Conservation (phyloP, 2,329 filamentous ascomycete genomes). For the Cladosporium sphaerospermum region DNA sequence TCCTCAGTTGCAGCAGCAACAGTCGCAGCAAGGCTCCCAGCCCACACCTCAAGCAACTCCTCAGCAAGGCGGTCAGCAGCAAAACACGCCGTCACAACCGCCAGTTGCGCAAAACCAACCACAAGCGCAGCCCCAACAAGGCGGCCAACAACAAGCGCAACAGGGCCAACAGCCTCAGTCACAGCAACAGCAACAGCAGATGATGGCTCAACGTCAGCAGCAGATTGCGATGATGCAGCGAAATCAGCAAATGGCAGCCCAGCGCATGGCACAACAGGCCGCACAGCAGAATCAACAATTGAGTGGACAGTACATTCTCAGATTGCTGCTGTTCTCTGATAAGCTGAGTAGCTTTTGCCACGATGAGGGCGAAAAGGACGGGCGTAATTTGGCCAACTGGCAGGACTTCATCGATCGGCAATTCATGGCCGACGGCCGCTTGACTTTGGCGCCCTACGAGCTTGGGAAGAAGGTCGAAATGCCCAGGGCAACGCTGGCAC, state of each 20-base stretch:
- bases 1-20: conserved; percentile 33
- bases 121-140: conserved; percentile 29
- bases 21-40: conserved; percentile 13
- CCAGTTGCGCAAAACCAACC: conserved; percentile 12
- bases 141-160: conserved; percentile 44
- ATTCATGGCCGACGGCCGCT: conserved; percentile 70
- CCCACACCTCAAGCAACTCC: conserved; percentile 13
- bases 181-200: conserved; percentile 19
- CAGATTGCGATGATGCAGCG: conserved; percentile 25
- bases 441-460: conserved; percentile 54
- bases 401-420: conserved; percentile 70
- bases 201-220: conserved; percentile 17
- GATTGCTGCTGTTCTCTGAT: conserved; percentile 52
- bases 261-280: conserved; percentile 26
- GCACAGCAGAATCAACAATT: conserved; percentile 25
- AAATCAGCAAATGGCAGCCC: conserved; percentile 27
- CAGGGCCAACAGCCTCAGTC: conserved; percentile 28
- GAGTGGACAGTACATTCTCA: conserved; percentile 41
- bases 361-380: conserved; percentile 48
- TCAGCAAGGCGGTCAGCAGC: conserved; percentile 26
- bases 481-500: conserved; percentile 68
- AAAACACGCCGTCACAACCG: conserved; percentile 31
- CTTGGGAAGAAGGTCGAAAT: conserved; percentile 52
- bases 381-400: conserved; percentile 72
- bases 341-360: conserved; percentile 47